Conservation (phyloP, 768 basidiomycete species). For the Crepidotus variabilis region DNA sequence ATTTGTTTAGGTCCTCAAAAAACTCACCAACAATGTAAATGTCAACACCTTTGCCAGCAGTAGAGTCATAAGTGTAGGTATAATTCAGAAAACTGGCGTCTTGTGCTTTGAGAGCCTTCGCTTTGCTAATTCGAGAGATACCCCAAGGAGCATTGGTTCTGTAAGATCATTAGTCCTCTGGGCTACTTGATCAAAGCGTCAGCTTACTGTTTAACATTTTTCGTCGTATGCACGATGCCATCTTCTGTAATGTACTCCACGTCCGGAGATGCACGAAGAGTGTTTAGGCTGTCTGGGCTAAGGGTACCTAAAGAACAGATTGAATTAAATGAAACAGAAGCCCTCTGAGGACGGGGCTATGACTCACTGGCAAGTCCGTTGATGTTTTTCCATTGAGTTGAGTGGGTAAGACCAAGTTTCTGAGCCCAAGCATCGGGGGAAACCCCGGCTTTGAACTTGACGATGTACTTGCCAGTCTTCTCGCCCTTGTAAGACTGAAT, state of each 20-base stretch:
- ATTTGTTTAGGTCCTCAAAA: not conserved
- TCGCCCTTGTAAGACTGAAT: conserved; percentile 18
- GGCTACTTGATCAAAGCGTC: not conserved
- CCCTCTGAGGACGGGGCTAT: conserved; percentile 1
- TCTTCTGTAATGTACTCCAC: conserved; percentile 23
- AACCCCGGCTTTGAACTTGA: conserved; percentile 23
- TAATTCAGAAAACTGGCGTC: conserved; percentile 14
- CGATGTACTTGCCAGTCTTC: conserved; percentile 22
- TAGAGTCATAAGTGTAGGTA: conserved; percentile 18
- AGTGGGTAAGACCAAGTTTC: conserved; percentile 4
- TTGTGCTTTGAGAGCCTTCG: conserved; percentile 9
- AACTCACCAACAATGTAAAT: conserved; percentile 32
- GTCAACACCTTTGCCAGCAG: conserved; percentile 28
- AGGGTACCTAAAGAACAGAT: conserved; percentile 11
- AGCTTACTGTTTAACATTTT: conserved; percentile 16
- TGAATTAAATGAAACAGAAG: too few relatives aligned
- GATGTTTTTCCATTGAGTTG: not conserved
- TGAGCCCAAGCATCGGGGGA: conserved; percentile 12
- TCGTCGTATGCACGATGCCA: conserved; percentile 20
- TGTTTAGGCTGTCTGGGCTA: conserved; percentile 13
- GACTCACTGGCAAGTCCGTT: not conserved
- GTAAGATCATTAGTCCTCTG: not conserved
- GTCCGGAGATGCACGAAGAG: conserved; percentile 17
- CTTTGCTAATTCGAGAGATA: conserved; percentile 22
- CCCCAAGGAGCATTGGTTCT: conserved; percentile 33